These are phyloP conservation scores for Diospyros kaki DNA, from an alignment of 148 eudicot species.

Conservation along the genomic window DNA sequence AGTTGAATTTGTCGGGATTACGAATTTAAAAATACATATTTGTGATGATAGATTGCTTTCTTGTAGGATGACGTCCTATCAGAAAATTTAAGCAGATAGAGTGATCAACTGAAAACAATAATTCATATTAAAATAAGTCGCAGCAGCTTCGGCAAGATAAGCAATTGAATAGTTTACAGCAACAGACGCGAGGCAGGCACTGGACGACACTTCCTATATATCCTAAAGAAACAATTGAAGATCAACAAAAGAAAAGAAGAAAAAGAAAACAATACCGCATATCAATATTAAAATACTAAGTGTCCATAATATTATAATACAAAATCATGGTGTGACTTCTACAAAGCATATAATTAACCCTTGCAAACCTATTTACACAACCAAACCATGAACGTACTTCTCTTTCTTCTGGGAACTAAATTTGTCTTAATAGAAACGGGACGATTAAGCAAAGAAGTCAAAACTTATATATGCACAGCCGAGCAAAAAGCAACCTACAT, in stretches of 20 bases:
- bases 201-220: too few species aligned
- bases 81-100: neutral
- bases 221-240: too few species aligned
- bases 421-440: neutral
- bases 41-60: neutral
- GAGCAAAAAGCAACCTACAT: neutral
- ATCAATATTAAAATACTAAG: neutral
- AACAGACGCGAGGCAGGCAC: neutral
- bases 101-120: too few species aligned
- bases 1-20: neutral
- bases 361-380: neutral
- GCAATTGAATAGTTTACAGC: neutral
- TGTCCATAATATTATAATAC: neutral
- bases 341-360: neutral
- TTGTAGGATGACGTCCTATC: neutral
- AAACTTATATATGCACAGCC: neutral
- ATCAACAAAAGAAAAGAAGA: neutral
- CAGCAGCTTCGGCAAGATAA: too few species aligned
- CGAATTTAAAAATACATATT: neutral
- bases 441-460: neutral
- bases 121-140: too few species aligned
- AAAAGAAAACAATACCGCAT: too few species aligned
- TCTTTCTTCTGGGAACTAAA: neutral
- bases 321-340: constrained; percentile 10
- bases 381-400: neutral